A percentile compares a stretch with the other conserved stretches of the same genome.
These are phyloP conservation scores for Scopulariopsis brevicaulis DNA, from an alignment of 2,329 filamentous ascomycete species.

Conservation along the genomic window DNA sequence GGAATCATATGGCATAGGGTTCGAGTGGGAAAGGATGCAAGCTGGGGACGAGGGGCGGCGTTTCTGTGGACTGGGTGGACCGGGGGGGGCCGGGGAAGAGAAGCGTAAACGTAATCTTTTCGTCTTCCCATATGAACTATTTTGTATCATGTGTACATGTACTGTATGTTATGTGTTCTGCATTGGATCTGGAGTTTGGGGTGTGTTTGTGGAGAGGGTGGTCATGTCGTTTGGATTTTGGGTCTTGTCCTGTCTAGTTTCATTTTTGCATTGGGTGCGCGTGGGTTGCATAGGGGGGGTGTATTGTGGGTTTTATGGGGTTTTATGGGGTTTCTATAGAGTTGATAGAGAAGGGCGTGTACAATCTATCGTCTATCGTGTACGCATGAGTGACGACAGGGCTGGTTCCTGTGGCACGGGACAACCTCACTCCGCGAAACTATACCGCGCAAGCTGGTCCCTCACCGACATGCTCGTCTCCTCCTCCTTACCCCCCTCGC, in stretches of 20 bases:
- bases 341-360: background rate
- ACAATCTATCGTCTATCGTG: background rate
- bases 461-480: slow-evolving; percentile 68
- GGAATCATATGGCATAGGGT: background rate
- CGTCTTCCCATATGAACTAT: background rate
- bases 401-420: too few relatives aligned
- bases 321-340: background rate
- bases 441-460: slow-evolving; percentile 67
- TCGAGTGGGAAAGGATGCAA: background rate
- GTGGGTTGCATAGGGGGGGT: background rate
- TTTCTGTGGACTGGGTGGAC: background rate
- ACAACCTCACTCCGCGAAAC: background rate
- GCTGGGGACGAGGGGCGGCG: too few relatives aligned
- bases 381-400: too few relatives aligned
- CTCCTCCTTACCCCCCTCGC: slow-evolving; percentile 31
- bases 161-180: background rate
- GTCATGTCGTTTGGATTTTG: background rate
- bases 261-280: too few relatives aligned
- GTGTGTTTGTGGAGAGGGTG: background rate
- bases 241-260: too few relatives aligned
- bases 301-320: background rate
- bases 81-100: background rate
- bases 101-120: background rate
- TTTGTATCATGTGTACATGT: background rate
- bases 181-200: background rate